phyloP scores from a whole-genome alignment of 192 early-diverging fungal species.

The Coemansia sp. region DNA sequence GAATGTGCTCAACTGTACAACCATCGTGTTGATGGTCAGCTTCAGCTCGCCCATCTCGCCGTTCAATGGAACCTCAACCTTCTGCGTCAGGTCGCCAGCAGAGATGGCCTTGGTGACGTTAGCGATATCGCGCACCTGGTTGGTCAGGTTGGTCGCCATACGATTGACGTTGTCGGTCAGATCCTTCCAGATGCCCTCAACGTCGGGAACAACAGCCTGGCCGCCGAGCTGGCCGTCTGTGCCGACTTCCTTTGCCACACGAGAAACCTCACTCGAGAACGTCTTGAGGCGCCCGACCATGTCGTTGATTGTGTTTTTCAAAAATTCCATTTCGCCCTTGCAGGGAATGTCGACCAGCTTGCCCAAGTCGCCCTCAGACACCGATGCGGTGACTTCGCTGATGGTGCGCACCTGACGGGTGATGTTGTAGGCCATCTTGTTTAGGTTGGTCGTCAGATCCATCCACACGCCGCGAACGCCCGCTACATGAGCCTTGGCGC shows the following conservation, averaged over 20 bases:
- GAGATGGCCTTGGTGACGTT: conserved; percentile 61
- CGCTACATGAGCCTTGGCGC: conserved; percentile 55
- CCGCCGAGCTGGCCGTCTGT: conserved; percentile 68
- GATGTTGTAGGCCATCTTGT: conserved; percentile 61
- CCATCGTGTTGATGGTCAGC: conserved; percentile 59
- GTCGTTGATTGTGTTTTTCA: conserved; percentile 63
- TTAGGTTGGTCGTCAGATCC: conserved; percentile 57
- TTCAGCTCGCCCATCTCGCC: conserved; percentile 56
- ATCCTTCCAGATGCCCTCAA: conserved; percentile 64
- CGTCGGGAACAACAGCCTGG: conserved; percentile 58
- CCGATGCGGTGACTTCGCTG: conserved; percentile 55
- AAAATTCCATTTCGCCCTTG: conserved; percentile 59
- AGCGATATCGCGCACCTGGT: conserved; percentile 56
- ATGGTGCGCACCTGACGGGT: conserved; percentile 61
- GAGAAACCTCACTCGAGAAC: conserved; percentile 60
- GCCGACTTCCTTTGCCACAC: conserved; percentile 67
- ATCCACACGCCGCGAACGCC: conserved; percentile 58
- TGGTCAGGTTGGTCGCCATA: conserved; percentile 56
- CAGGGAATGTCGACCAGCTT: conserved; percentile 4
- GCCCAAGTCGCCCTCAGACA: conserved; percentile 54
- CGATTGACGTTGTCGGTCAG: conserved; percentile 56
- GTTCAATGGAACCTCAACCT: background rate
- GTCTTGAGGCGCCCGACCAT: conserved; percentile 54
- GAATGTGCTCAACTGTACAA: conserved; percentile 59
- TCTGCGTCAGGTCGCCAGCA: conserved; percentile 19